These are phyloP conservation scores for Lachnellula occidentalis DNA, from an alignment of 2,329 filamentous ascomycete species.

Conservation along the genomic window DNA sequence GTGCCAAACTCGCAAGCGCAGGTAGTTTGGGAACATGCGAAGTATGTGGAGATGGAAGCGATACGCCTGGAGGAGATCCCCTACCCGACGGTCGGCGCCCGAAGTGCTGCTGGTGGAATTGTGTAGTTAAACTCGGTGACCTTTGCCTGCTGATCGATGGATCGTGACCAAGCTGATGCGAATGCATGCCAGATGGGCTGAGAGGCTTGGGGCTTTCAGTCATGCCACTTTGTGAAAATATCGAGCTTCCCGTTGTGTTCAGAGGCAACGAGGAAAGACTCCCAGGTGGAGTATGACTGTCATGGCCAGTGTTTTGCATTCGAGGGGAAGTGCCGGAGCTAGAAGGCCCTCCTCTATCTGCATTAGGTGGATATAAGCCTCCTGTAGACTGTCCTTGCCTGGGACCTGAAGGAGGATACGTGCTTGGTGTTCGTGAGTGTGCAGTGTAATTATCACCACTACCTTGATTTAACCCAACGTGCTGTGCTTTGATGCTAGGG, in stretches of 20 bases:
- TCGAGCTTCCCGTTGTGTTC: slow-evolving; percentile 37
- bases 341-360: slow-evolving; percentile 44
- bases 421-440: slow-evolving; percentile 64
- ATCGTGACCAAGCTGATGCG: slow-evolving; percentile 48
- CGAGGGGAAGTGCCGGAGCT: slow-evolving; percentile 52
- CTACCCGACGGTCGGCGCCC: slow-evolving; percentile 52
- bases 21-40: slow-evolving; percentile 30
- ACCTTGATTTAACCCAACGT: slow-evolving; percentile 46
- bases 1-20: slow-evolving; percentile 28
- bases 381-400: slow-evolving; percentile 43
- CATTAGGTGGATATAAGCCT: slow-evolving; percentile 58
- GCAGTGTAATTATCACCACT: slow-evolving; percentile 36
- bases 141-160: slow-evolving; percentile 50
- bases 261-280: slow-evolving; percentile 46
- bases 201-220: slow-evolving; percentile 85
- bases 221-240: slow-evolving; percentile 68
- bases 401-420: slow-evolving; percentile 67
- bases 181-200: slow-evolving; percentile 51
- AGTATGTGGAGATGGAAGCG: slow-evolving; percentile 27
- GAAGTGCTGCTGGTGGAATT: slow-evolving; percentile 60
- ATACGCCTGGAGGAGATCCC: slow-evolving; percentile 38
- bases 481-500: slow-evolving; percentile 69
- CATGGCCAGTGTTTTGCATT: slow-evolving; percentile 32
- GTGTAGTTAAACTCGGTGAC: slow-evolving; percentile 60
- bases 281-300: slow-evolving; percentile 43